Evolutionary conservation across 1,139 yeast species (phyloP).

Genomic region (Scheffersomyces lignicola): DNA sequence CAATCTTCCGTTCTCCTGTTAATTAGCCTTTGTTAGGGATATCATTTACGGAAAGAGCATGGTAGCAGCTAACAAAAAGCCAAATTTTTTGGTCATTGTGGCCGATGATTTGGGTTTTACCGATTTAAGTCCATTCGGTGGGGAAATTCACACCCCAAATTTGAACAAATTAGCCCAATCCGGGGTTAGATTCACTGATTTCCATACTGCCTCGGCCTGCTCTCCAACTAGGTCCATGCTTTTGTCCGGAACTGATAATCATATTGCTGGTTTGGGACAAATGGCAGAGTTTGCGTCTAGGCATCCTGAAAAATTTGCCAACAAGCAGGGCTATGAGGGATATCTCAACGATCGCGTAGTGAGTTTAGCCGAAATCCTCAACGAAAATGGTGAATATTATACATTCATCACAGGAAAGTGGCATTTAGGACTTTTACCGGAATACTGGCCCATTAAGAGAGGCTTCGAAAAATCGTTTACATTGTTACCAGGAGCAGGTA

Average conservation of each 20-base stretch:
- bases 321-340: conserved; percentile 59
- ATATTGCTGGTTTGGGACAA: conserved; percentile 61
- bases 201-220: conserved; percentile 66
- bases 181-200: conserved; percentile 55
- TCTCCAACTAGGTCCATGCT: conserved; percentile 67
- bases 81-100: conserved; percentile 55
- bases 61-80: conserved; percentile 15
- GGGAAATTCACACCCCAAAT: conserved; percentile 60
- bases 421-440: conserved; percentile 54
- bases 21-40: background rate
- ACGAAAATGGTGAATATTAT: conserved; percentile 47
- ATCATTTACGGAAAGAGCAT: background rate
- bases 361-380: conserved; percentile 50
- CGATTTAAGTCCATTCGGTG: conserved; percentile 57
- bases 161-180: conserved; percentile 41
- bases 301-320: conserved; percentile 38
- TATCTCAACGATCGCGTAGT: conserved; percentile 53
- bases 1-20: background rate
- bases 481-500: conserved; percentile 58
- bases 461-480: conserved; percentile 55
- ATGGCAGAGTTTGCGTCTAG: conserved; percentile 51
- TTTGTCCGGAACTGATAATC: conserved; percentile 61
- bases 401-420: conserved; percentile 58
- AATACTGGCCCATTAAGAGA: conserved; percentile 50
- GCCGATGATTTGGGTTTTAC: conserved; percentile 67